Conservation (phyloP, 2,329 filamentous ascomycete species). For the Fusarium armeniacum region DNA sequence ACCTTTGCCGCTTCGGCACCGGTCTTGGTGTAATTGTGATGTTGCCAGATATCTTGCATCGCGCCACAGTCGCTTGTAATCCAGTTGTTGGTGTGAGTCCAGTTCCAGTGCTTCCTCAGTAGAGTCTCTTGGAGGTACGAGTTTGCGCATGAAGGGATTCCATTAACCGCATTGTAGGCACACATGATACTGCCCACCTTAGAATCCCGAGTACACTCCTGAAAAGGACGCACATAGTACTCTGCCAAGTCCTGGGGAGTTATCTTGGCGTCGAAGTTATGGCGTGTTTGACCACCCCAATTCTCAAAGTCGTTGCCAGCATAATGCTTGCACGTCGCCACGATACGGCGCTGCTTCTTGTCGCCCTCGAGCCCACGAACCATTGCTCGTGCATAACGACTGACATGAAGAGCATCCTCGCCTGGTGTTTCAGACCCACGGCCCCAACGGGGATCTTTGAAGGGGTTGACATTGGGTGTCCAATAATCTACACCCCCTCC, state of each 20-base stretch:
- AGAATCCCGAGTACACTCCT: slow-evolving; percentile 8
- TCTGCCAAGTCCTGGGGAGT: slow-evolving; percentile 14
- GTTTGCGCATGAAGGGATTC: slow-evolving; percentile 10
- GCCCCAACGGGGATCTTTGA: slow-evolving; percentile 19
- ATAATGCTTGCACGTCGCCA: slow-evolving; percentile 16
- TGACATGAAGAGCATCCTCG: slow-evolving; percentile 3
- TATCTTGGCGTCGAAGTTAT: slow-evolving; percentile 12
- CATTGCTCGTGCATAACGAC: slow-evolving; percentile 17
- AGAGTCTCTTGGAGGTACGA: slow-evolving; percentile 13
- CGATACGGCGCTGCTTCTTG: slow-evolving; percentile 15
- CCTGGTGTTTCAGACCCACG: slow-evolving; percentile 20
- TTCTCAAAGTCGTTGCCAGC: slow-evolving; percentile 16
- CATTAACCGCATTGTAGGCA: slow-evolving; percentile 4
- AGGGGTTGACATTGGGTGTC: slow-evolving; percentile 16
- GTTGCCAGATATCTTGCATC: slow-evolving; percentile 24
- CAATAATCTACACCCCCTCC: slow-evolving; percentile 11
- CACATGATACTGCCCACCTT: slow-evolving; percentile 15
- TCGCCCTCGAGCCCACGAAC: slow-evolving; percentile 9
- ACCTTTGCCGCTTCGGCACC: slow-evolving; percentile 10
- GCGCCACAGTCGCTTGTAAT: slow-evolving; percentile 18
- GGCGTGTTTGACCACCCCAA: slow-evolving; percentile 5
- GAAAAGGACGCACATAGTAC: slow-evolving; percentile 18
- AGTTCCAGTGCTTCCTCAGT: slow-evolving; percentile 21
- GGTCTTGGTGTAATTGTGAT: slow-evolving; percentile 19
- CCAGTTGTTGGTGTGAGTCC: slow-evolving; percentile 20